phyloP scores from a whole-genome alignment of 2,329 filamentous ascomycete genomes.

The Zymoseptoria crescenta region DNA sequence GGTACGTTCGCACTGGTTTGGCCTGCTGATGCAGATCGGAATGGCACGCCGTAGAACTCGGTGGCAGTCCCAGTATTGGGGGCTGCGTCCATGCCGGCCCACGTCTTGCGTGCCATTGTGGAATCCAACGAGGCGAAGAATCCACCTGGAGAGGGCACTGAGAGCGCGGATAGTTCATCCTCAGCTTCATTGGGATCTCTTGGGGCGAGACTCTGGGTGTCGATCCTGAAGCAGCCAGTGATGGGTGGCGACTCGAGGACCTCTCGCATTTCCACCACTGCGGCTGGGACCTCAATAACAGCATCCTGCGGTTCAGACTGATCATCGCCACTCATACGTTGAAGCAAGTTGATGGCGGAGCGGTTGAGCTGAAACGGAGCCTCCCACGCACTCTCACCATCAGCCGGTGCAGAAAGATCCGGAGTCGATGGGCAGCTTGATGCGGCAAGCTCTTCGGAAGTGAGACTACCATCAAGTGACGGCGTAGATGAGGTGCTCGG shows the following conservation, averaged over 20 bases:
- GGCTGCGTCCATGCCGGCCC: conserved; percentile 55
- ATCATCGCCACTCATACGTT: conserved; percentile 56
- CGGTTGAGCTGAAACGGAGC: conserved; percentile 57
- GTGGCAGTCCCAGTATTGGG: conserved; percentile 89
- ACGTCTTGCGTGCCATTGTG: conserved; percentile 63
- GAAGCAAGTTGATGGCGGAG: conserved; percentile 70
- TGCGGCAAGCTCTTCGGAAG: conserved; percentile 76
- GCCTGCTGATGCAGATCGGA: conserved; percentile 49
- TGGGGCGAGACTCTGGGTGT: conserved; percentile 22
- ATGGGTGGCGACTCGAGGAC: conserved; percentile 41
- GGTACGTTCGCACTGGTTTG: conserved; percentile 78
- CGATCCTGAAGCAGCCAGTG: conserved; percentile 38
- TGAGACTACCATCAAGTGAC: conserved; percentile 80
- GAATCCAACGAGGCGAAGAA: conserved; percentile 84
- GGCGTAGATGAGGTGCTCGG: conserved; percentile 74
- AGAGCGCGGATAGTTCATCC: conserved; percentile 59
- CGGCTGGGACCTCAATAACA: conserved; percentile 40
- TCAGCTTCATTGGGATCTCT: conserved; percentile 48
- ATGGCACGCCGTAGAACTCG: conserved; percentile 81
- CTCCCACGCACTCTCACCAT: conserved; percentile 57
- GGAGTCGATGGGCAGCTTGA: conserved; percentile 82
- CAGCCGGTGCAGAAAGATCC: conserved; percentile 50
- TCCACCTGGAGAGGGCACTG: conserved; percentile 82
- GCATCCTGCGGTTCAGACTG: conserved; percentile 24
- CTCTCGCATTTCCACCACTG: conserved; percentile 52